These are phyloP conservation scores for Diaporthe ilicicola DNA, from an alignment of 2,329 filamentous ascomycete genomes.

Conservation along the genomic window DNA sequence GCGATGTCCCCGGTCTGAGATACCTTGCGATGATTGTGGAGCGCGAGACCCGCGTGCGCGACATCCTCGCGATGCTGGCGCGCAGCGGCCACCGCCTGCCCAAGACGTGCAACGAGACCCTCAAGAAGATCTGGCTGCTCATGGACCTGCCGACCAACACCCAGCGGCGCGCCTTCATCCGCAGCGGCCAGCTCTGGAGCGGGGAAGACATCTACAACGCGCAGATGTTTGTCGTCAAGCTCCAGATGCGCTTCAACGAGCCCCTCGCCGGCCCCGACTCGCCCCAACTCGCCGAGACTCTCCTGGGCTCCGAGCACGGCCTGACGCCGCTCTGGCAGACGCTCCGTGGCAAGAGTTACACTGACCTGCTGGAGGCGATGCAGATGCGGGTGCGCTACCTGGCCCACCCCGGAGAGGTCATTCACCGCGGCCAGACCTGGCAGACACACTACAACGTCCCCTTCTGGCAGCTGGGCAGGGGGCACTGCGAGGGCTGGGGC, in stretches of 20 bases:
- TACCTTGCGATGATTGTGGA: conserved; percentile 75
- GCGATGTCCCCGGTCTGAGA: conserved; percentile 67
- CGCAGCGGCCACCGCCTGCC: conserved; percentile 67
- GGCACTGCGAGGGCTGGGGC: conserved; percentile 67
- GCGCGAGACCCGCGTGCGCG: conserved; percentile 62
- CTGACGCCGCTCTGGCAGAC: conserved; percentile 67
- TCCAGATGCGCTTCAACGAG: conserved; percentile 74
- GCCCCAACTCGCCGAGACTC: conserved; percentile 60
- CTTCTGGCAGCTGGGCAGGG: conserved; percentile 58
- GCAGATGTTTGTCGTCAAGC: conserved; percentile 74
- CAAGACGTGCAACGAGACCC: conserved; percentile 49
- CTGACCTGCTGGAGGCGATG: conserved; percentile 55
- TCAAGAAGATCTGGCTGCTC: conserved; percentile 77
- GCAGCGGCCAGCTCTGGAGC: conserved; percentile 62
- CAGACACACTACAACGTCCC: conserved; percentile 56
- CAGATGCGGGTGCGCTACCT: conserved; percentile 64
- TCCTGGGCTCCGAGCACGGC: conserved; percentile 65
- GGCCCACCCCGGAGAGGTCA: conserved; percentile 32
- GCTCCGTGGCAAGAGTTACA: conserved; percentile 64
- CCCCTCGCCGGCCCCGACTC: conserved; percentile 63
- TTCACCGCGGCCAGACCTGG: conserved; percentile 42
- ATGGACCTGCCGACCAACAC: conserved; percentile 71
- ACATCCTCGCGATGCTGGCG: conserved; percentile 71
- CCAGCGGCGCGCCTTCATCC: conserved; percentile 63
- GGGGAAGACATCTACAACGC: conserved; percentile 68